These are phyloP conservation scores for Cylindrotheca closterium DNA, from an alignment of 108 stramenopile species.

Conservation along the genomic window DNA sequence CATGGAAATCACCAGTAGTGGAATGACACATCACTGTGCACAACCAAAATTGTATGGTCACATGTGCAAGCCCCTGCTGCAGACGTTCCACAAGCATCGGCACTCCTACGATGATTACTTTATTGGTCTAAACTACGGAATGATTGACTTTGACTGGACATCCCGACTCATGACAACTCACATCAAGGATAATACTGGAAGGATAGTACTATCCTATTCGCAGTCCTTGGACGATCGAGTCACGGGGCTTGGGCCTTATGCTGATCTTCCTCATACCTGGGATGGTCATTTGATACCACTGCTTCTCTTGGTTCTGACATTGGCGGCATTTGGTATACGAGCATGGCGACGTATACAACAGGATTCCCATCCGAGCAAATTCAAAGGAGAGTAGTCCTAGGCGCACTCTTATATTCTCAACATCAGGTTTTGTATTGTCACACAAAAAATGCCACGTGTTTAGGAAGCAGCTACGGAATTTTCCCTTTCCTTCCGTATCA, in stretches of 20 bases:
- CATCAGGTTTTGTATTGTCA: too few species aligned
- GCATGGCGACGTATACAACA: too few species aligned
- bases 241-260: slow-evolving; percentile 13
- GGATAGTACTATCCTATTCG: slow-evolving; percentile 18
- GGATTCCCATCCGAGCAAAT: too few species aligned
- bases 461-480: background rate
- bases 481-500: background rate
- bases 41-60: slow-evolving; percentile 61
- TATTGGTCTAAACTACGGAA: slow-evolving; percentile 69
- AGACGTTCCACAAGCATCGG: slow-evolving; percentile 40
- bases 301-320: background rate
- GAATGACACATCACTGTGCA: slow-evolving; percentile 81
- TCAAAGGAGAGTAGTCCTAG: too few species aligned
- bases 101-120: slow-evolving; percentile 22
- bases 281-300: slow-evolving; percentile 39
- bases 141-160: slow-evolving; percentile 57
- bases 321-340: too few species aligned
- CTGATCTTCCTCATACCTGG: slow-evolving; percentile 13
- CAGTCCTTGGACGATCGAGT: slow-evolving; percentile 18
- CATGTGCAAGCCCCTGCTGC: slow-evolving; percentile 61
- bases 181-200: slow-evolving; percentile 21
- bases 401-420: too few species aligned
- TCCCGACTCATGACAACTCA: slow-evolving; percentile 6
- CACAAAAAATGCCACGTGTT: background rate
- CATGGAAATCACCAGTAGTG: slow-evolving; percentile 85